Evolutionary conservation across 768 basidiomycete species (phyloP), one percentile per base, ranked within the genome.

Genomic region (Cubamyces lactineus): DNA sequence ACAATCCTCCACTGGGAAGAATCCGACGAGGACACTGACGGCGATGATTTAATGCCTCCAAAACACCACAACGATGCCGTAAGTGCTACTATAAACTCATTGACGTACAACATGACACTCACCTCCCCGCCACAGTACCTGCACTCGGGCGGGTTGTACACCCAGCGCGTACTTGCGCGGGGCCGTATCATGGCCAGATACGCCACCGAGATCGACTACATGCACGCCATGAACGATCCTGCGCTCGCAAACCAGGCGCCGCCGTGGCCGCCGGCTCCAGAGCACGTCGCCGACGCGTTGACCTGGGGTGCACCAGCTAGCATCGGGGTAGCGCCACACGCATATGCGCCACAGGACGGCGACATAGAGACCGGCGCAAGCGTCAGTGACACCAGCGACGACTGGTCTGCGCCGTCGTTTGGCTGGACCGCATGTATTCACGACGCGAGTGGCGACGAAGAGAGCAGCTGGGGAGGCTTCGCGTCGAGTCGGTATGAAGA

Each of bases 241-340:
- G 46, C 56, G 39, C 47, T 48, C 56, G 23, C 41, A 39, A 57
- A 57, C 47, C 56, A 57, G 39, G 56, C 56, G 17, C 56, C 56
- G 6, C 56, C 56, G 2, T 57, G 56, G 56, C 56, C 56, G 11
- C 56, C 56, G 2, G 56, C 47, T 1, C 56, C 47, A 26, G 47
- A 57, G 38, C 39, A 40, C 56, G 28, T 49, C 39, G 46, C 56
- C 5, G 26, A 49, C 56, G 38, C 46, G 15, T 47, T 47, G 13
- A 34, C 24, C 38, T 48, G 46, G 56, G 41, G 41, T 5, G 46
- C 16, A 26, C 56, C 41, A 15, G 11, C 13, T 16, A 9, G 17
- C 17, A 16, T 15, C 34, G 34, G 13, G 21, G 38, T 48, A 47
- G 39, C 56, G 56, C 46, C 46, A 49, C 51, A n/a, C 19, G 13